Percentiles rank a stretch among this genome's conserved stretches.
Conservation (phyloP, 305 asterid species). For the Fraxinus xanthoxyloides region DNA sequence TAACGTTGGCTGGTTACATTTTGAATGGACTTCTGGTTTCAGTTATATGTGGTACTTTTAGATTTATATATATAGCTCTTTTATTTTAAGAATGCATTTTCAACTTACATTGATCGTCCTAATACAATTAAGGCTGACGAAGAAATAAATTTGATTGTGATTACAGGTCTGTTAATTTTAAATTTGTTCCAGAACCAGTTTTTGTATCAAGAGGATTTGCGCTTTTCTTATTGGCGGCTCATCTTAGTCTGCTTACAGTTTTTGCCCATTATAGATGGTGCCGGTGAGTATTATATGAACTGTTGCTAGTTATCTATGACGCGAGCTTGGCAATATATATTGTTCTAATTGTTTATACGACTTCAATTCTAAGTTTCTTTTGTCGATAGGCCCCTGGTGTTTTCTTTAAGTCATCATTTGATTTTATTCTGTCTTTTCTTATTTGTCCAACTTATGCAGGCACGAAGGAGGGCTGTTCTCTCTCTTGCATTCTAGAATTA, state of each 20-base stretch:
- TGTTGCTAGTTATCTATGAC: background rate
- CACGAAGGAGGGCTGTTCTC: constrained; percentile 74
- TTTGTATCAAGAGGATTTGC: constrained; percentile 76
- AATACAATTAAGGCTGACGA: constrained; percentile 1
- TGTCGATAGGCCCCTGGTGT: background rate
- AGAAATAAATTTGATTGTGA: constrained; percentile 21
- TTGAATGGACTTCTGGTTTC: background rate
- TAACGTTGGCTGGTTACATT: background rate
- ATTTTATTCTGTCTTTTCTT: constrained; percentile 7
- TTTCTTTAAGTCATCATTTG: background rate
- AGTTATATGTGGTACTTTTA: background rate
- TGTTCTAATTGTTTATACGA: background rate
- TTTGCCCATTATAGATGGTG: constrained; percentile 95
- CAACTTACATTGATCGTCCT: background rate
- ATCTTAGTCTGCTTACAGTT: constrained; percentile 61
- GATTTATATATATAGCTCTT: background rate
- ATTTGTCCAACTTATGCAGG: constrained; percentile 42
- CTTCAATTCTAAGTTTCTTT: background rate
- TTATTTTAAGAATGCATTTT: background rate
- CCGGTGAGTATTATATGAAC: constrained; percentile 41
- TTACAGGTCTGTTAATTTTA: constrained; percentile 94
- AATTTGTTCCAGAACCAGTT: constrained; percentile 76
- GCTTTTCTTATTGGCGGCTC: constrained; percentile 62
- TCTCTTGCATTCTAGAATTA: constrained; percentile 43
- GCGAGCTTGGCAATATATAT: background rate